phyloP scores from a whole-genome alignment of 768 basidiomycete species.

The Mycena latifolia region DNA sequence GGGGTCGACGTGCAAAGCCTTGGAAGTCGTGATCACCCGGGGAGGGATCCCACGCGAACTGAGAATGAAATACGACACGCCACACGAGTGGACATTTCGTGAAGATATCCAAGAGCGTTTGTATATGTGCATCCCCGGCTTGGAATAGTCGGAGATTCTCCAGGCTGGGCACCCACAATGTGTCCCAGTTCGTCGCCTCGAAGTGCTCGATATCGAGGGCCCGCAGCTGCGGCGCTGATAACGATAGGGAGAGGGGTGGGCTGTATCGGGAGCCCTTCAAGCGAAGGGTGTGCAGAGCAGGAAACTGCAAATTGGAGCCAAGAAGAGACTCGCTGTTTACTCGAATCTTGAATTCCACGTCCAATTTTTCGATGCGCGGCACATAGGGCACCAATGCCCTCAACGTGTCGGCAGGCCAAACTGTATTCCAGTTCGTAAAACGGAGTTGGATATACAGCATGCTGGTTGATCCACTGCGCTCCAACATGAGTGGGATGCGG shows the following conservation, averaged over 20 bases:
- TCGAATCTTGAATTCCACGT: background rate
- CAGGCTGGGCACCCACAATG: background rate
- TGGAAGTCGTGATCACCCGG: background rate
- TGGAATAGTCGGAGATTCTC: background rate
- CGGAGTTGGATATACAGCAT: background rate
- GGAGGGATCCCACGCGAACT: background rate
- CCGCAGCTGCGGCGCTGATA: slow-evolving; percentile 1
- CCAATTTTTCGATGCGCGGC: slow-evolving; percentile 1
- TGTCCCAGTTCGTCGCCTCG: background rate
- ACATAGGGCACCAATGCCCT: background rate
- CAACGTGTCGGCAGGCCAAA: background rate
- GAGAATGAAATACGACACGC: background rate
- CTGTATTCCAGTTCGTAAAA: background rate
- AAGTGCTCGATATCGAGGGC: background rate
- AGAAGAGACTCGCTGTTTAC: background rate
- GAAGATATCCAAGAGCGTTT: slow-evolving; percentile 4
- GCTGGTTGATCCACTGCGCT: background rate
- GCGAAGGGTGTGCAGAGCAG: background rate
- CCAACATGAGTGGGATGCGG: background rate
- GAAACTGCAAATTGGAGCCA: background rate
- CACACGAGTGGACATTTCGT: slow-evolving; percentile 4
- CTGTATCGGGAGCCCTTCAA: background rate
- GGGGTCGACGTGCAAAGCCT: background rate
- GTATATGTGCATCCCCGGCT: background rate
- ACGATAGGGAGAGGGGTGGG: background rate